phyloP scores from a whole-genome alignment of 2,329 filamentous ascomycete species.

The Cryphonectria parasitica region DNA sequence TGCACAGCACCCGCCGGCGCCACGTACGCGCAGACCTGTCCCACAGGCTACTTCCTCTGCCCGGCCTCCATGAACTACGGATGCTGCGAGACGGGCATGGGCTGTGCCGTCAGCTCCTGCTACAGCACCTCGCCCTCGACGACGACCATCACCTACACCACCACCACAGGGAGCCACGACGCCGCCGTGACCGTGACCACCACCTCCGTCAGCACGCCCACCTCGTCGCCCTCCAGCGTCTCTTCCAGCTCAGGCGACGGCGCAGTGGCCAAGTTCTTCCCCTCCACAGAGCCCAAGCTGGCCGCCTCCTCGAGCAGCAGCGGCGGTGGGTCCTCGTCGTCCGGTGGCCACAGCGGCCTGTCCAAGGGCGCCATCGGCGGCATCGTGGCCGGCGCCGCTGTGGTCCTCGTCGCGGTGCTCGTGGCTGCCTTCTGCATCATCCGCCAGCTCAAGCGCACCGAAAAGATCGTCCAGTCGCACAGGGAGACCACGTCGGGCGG shows the following conservation, averaged over 20 bases:
- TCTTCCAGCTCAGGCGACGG: constrained; percentile 32
- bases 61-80: constrained; percentile 55
- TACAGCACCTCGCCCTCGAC: constrained; percentile 53
- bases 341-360: constrained; percentile 40
- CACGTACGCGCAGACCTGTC: constrained; percentile 47
- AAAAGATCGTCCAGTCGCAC: constrained; percentile 43
- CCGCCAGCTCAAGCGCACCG: constrained; percentile 52
- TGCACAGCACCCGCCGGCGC: constrained; percentile 52
- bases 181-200: constrained; percentile 46
- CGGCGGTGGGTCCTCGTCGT: constrained; percentile 23
- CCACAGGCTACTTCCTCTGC: constrained; percentile 51
- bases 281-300: constrained; percentile 48
- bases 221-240: constrained; percentile 37
- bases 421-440: constrained; percentile 54
- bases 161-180: constrained; percentile 43
- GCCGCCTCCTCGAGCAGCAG: constrained; percentile 37
- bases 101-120: constrained; percentile 52
- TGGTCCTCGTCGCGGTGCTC: constrained; percentile 52
- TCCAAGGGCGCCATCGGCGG: constrained; percentile 52
- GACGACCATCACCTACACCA: constrained; percentile 50
- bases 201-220: constrained; percentile 46
- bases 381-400: constrained; percentile 56
- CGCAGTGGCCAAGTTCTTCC: constrained; percentile 48
- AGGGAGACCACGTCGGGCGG: constrained; percentile 38
- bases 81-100: constrained; percentile 56